Evolutionary conservation across 1,284 basidiomycete genomes (phyloP).

Genomic region (Austropuccinia psidii): DNA sequence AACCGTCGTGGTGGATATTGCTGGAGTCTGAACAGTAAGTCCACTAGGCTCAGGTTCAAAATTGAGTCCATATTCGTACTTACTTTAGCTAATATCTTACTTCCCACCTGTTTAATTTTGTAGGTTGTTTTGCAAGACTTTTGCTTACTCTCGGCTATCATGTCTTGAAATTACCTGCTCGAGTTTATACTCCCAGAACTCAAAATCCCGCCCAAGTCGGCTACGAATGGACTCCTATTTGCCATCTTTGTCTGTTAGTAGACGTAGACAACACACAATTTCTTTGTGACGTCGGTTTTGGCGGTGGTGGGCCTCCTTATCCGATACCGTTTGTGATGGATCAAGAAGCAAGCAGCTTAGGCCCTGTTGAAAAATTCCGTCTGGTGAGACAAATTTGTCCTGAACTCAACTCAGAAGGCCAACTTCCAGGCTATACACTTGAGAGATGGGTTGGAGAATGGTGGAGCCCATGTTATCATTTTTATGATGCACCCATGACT

Average conservation of each 20-base stretch:
- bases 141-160: background rate
- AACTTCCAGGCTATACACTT: background rate
- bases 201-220: background rate
- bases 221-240: background rate
- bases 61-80: no score
- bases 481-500: background rate
- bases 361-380: background rate
- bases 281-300: constrained; percentile 22
- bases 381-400: background rate
- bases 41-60: no score
- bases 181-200: background rate
- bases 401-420: background rate
- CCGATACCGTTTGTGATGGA: background rate
- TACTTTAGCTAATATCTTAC: no score
- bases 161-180: background rate
- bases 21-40: constrained; percentile 23
- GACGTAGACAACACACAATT: background rate
- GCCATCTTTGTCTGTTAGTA: background rate
- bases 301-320: background rate
- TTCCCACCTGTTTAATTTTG: background rate
- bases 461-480: constrained; percentile 19
- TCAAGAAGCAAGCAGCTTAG: background rate
- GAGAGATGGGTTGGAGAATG: background rate
- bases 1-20: constrained; percentile 26
- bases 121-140: constrained; percentile 16